phyloP scores from a whole-genome alignment of 2,329 filamentous ascomycete species.

The Clonostachys sp. region DNA sequence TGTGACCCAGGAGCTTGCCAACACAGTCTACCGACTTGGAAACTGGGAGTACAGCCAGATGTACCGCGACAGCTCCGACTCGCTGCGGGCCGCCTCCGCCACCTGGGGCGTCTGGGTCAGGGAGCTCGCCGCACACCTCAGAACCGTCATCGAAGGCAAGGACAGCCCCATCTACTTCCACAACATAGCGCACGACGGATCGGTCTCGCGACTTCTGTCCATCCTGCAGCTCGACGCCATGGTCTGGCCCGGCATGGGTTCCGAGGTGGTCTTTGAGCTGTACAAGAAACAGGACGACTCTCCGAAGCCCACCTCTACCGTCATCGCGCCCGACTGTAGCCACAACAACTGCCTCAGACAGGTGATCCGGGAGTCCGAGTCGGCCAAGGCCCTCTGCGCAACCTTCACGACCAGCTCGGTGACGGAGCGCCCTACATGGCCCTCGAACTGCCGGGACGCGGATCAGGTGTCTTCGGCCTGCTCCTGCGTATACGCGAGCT shows the following conservation, averaged over 20 bases:
- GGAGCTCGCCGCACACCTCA: slow-evolving; percentile 64
- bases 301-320: slow-evolving; percentile 7
- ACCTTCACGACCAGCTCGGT: slow-evolving; percentile 7
- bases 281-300: slow-evolving; percentile 37
- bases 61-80: slow-evolving; percentile 62
- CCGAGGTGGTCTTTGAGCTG: slow-evolving; percentile 74
- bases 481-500: slow-evolving; percentile 11
- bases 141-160: slow-evolving; percentile 39
- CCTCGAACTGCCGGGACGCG: slow-evolving; percentile 14
- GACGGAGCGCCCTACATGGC: slow-evolving; percentile 8
- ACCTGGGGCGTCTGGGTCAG: slow-evolving; percentile 71
- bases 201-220: slow-evolving; percentile 60
- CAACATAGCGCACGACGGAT: slow-evolving; percentile 79
- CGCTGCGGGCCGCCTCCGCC: slow-evolving; percentile 56
- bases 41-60: slow-evolving; percentile 79
- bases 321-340: slow-evolving; percentile 11
- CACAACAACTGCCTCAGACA: slow-evolving; percentile 22
- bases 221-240: slow-evolving; percentile 70
- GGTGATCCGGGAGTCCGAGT: slow-evolving; percentile 14
- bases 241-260: slow-evolving; percentile 83
- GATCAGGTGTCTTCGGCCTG: slow-evolving; percentile 16
- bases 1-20: slow-evolving; percentile 55
- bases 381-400: slow-evolving; percentile 15
- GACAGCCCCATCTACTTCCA: slow-evolving; percentile 54
- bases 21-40: slow-evolving; percentile 70